These are phyloP conservation scores for Ustilago trichophora DNA, from an alignment of 1,284 basidiomycete genomes.

Conservation along the genomic window DNA sequence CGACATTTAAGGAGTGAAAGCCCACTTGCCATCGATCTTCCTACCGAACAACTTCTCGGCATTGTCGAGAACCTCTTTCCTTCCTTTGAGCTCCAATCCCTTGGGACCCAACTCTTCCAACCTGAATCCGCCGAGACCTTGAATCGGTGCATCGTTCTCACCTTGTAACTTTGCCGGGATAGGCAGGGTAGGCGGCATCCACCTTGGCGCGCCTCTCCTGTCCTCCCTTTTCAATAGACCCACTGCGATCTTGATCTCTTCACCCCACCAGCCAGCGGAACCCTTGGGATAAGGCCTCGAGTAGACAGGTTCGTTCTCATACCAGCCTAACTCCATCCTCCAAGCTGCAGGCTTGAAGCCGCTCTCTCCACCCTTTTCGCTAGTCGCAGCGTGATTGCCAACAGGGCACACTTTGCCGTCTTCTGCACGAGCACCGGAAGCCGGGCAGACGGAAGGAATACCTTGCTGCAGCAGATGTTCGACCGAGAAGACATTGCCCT, in stretches of 20 bases:
- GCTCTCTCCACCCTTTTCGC: background rate
- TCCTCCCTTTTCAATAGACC: slow-evolving; percentile 24
- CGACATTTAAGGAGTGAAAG: slow-evolving; percentile 18
- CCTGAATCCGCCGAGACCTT: slow-evolving; percentile 33
- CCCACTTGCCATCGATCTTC: slow-evolving; percentile 30
- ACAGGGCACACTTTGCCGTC: slow-evolving; percentile 46
- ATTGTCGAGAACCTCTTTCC: slow-evolving; percentile 33
- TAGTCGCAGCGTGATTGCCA: slow-evolving; percentile 13
- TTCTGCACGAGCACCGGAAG: slow-evolving; percentile 25
- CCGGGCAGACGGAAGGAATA: slow-evolving; percentile 39
- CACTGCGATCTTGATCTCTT: slow-evolving; percentile 20
- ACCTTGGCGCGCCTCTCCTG: slow-evolving; percentile 16
- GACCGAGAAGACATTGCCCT: slow-evolving; percentile 21
- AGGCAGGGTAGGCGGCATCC: slow-evolving; percentile 24
- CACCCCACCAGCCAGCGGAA: slow-evolving; percentile 14
- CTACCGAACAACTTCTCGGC: slow-evolving; percentile 32
- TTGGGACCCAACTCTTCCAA: slow-evolving; percentile 50
- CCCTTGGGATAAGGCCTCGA: slow-evolving; percentile 12
- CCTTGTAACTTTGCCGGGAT: background rate
- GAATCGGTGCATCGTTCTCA: background rate
- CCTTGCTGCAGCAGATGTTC: slow-evolving; percentile 24
- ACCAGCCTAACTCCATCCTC: slow-evolving; percentile 41
- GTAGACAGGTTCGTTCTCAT: slow-evolving; percentile 46
- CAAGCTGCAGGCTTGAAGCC: slow-evolving; percentile 22
- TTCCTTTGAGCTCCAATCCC: slow-evolving; percentile 39